A percentile compares a stretch with the other conserved stretches of the same genome.
Evolutionary conservation across 331 rosid genomes (phyloP).

Genomic region (Spiraea crenata): DNA sequence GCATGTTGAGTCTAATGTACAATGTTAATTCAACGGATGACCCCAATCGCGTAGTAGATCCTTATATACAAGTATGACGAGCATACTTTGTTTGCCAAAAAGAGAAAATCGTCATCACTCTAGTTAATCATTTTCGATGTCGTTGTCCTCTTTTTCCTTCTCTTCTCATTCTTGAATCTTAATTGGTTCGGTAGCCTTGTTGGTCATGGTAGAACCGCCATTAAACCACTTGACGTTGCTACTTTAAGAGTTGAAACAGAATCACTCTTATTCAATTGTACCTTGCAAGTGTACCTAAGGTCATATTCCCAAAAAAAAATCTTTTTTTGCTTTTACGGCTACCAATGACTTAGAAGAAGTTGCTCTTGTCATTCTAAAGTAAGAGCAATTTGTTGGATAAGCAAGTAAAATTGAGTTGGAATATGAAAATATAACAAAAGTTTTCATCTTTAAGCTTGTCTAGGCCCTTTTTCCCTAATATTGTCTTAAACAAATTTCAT

Average conservation of each 20-base stretch:
- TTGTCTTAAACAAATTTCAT: not conserved
- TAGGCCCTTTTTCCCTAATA: too few species aligned
- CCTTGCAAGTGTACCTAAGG: not conserved
- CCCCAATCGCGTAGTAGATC: not conserved
- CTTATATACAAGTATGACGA: too few species aligned
- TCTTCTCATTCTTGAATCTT: too few species aligned
- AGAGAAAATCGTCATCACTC: too few species aligned
- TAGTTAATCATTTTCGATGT: too few species aligned
- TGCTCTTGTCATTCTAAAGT: not conserved
- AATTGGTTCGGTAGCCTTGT: too few species aligned
- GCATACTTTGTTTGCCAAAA: too few species aligned
- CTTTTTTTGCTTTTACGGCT: constrained; percentile 11
- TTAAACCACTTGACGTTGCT: too few species aligned
- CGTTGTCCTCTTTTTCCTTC: too few species aligned
- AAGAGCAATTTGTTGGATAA: constrained; percentile 7
- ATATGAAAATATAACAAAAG: not conserved
- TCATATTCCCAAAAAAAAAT: constrained; percentile 13
- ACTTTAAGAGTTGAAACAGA: not conserved
- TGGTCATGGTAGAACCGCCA: too few species aligned
- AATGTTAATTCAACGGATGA: not conserved
- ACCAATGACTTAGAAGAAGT: constrained; percentile 9
- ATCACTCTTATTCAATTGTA: not conserved
- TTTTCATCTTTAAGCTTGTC: not conserved
- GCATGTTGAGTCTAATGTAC: not conserved
- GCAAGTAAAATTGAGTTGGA: constrained; percentile 10